Conservation (phyloP, 441 rosid species). For the Lagerstroemia fauriei region DNA sequence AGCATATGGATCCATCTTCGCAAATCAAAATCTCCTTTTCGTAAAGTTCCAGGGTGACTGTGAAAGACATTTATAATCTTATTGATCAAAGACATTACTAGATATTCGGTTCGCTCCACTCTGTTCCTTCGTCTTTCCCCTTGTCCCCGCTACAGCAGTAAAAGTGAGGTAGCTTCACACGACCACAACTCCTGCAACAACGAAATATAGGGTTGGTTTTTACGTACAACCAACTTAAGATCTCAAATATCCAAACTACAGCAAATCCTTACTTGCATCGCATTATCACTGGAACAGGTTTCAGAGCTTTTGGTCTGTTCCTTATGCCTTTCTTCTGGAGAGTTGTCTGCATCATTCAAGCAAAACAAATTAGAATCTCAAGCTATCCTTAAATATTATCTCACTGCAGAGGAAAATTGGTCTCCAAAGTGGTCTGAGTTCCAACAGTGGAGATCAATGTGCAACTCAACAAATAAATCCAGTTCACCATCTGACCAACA, state of each 20-base stretch:
- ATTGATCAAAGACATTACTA: background rate
- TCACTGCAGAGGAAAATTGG: background rate
- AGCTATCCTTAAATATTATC: background rate
- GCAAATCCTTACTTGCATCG: slow-evolving; percentile 63
- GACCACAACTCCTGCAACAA: slow-evolving; percentile 67
- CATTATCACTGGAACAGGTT: slow-evolving; percentile 74
- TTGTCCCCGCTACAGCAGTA: slow-evolving; percentile 80
- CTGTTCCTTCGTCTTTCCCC: slow-evolving; percentile 40
- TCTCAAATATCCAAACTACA: background rate
- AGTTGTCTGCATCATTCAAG: slow-evolving; percentile 53
- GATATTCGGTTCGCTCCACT: background rate
- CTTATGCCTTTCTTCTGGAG: slow-evolving; percentile 77
- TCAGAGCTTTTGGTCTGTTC: slow-evolving; percentile 87
- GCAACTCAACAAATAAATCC: background rate
- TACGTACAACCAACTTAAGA: background rate
- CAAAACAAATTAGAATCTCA: background rate
- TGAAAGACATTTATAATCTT: background rate
- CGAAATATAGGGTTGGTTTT: background rate
- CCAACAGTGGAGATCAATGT: background rate
- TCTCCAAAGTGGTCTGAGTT: background rate
- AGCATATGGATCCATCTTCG: background rate
- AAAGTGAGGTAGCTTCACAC: slow-evolving; percentile 82
- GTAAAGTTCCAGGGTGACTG: background rate
- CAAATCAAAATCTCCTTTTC: background rate
- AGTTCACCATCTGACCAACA: background rate